Conservation (phyloP, 2,329 filamentous ascomycete species). For the Capronia coronata region DNA sequence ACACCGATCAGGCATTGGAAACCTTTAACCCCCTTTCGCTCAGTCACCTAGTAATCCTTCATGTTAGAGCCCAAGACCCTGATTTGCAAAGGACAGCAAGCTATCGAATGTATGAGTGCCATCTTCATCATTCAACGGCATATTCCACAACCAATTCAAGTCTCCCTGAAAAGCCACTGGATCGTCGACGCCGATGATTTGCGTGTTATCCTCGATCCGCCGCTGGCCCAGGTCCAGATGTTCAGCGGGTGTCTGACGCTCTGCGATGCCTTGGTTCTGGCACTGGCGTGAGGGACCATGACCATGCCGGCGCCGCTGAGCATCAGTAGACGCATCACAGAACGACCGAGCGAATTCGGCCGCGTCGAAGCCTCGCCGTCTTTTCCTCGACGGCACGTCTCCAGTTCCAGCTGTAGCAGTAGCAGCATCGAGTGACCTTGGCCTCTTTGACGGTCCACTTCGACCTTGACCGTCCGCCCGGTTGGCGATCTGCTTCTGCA, state of each 20-base stretch:
- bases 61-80: slow-evolving; percentile 10
- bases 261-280: not conserved
- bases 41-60: too few species aligned
- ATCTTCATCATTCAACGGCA: slow-evolving; percentile 7
- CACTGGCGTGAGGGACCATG: not conserved
- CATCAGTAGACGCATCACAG: not conserved
- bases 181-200: not conserved
- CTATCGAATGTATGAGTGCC: slow-evolving; percentile 16
- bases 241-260: not conserved
- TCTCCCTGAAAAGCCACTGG: slow-evolving; percentile 7
- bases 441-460: too few species aligned
- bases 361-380: slow-evolving; percentile 15
- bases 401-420: too few species aligned
- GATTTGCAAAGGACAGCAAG: slow-evolving; percentile 18
- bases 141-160: slow-evolving; percentile 13
- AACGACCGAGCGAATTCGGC: slow-evolving; percentile 13
- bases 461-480: slow-evolving; percentile 1
- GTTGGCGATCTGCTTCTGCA: slow-evolving; percentile 16
- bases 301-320: too few species aligned
- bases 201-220: not conserved
- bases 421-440: not conserved
- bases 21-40: too few species aligned
- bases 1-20: too few species aligned
- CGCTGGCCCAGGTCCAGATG: not conserved
- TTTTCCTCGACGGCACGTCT: slow-evolving; percentile 6